Conservation (phyloP, 768 basidiomycete genomes). For the Collybia sp. region DNA sequence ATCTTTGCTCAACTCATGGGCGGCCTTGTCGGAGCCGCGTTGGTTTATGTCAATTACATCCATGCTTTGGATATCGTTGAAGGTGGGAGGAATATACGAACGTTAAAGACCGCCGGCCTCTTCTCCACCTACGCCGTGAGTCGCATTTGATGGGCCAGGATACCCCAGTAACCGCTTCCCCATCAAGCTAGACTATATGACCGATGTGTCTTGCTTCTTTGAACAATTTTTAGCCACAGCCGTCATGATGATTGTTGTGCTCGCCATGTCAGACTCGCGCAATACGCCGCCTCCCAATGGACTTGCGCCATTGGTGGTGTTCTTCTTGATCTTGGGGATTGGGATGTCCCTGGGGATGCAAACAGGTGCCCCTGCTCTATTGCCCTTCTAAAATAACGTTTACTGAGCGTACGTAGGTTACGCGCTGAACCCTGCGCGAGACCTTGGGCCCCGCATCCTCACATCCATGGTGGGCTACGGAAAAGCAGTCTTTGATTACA, state of each 20-base stretch:
- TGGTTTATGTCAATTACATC: conserved; percentile 63
- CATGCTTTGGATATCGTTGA: conserved; percentile 64
- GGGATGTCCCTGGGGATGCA: conserved; percentile 59
- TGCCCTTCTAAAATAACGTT: neutral
- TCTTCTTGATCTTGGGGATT: conserved; percentile 55
- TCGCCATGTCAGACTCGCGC: conserved; percentile 46
- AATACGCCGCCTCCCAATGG: conserved; percentile 47
- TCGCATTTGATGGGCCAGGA: conserved; percentile 3
- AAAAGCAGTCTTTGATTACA: conserved; percentile 32
- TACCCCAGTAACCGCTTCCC: neutral
- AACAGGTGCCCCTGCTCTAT: conserved; percentile 29
- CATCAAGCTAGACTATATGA: conserved; percentile 23
- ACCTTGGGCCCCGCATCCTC: conserved; percentile 60
- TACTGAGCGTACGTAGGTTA: conserved; percentile 18
- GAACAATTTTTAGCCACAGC: conserved; percentile 58
- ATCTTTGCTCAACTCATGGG: conserved; percentile 62
- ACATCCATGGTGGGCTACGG: conserved; percentile 74
- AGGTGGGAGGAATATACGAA: conserved; percentile 48
- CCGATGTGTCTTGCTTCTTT: conserved; percentile 35
- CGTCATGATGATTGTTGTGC: conserved; percentile 51
- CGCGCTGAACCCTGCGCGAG: conserved; percentile 32
- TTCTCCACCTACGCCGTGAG: conserved; percentile 61
- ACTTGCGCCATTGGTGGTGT: conserved; percentile 52
- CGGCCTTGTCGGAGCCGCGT: conserved; percentile 51
- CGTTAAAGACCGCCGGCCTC: conserved; percentile 48